Base-by-base conservation (phyloP, 768 basidiomycete species). In the Crucibulum laeve region DNA sequence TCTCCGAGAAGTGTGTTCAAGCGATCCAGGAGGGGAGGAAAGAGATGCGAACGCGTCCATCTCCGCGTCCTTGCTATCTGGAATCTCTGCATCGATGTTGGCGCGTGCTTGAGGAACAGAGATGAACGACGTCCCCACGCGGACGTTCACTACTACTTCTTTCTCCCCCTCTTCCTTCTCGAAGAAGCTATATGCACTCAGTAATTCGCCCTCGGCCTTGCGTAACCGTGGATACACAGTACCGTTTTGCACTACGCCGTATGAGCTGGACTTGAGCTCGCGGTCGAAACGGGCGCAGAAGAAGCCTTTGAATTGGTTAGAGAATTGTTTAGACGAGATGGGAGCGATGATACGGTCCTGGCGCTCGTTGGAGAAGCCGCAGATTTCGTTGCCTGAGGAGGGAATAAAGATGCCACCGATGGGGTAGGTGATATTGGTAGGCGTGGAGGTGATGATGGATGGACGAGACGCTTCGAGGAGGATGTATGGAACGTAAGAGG, bases 101-200 rank as follows among this genome's bases (percentile, higher is more conserved):
- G 56, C 51, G 26, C 74, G 60, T 0, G 84, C 84, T 46, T 87
- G 85, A 3, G 82, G 79, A 5, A 80, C 63, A 1, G 82, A 85
- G 45, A 89, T 84, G 57, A 87, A 87, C 3, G 85, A 87, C 3
- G 84, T 82, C 2, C 83, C 84, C 1, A 89, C 67, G 8, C 80
- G 65, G 5, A 57, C 52, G 8, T 44, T n/a, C 17, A 45, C 26
- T n/a, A 25, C 41, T 1, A 39, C 30, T 10, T 14, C 30, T 8
- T 21, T 38, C 26, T 44, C 40, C 33, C 17, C 13, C 14, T 25
- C 38, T 4, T 30, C 17, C 8, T 4, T 10, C 28, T 57, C 48
- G 45, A 88, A 78, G 3, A 59, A 57, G 3, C 68, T 75, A 47
- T 76, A 83, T 0, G 73, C 84, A 13, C 73, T 70, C 5, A 83